Conservation (phyloP, 83 land plant species). For the Larix sibirica region DNA sequence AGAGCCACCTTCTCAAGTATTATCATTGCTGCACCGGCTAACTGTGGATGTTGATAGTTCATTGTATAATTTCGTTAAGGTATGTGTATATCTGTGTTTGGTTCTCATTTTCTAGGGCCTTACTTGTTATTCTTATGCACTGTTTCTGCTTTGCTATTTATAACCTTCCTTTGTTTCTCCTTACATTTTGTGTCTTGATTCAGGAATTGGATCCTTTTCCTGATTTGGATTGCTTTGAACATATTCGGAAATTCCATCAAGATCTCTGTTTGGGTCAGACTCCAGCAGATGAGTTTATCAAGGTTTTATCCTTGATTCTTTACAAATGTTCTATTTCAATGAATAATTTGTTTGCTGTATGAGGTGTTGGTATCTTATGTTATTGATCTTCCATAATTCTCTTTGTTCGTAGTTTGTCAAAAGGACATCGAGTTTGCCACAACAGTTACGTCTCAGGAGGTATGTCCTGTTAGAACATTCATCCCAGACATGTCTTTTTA, state of each 20-base stretch:
- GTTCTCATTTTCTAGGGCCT: not conserved
- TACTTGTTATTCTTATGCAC: not conserved
- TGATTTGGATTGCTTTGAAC: slow-evolving; percentile 60
- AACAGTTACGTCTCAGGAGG: slow-evolving; percentile 11
- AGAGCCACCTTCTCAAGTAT: slow-evolving; percentile 32
- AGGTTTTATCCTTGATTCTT: slow-evolving; percentile 31
- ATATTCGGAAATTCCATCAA: slow-evolving; percentile 52
- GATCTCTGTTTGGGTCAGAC: slow-evolving; percentile 47
- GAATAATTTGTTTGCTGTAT: too few species aligned
- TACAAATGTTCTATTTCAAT: too few species aligned
- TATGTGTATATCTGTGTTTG: slow-evolving; percentile 18
- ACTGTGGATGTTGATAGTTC: slow-evolving; percentile 67
- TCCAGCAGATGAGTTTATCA: slow-evolving; percentile 70
- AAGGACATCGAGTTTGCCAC: not conserved
- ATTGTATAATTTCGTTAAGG: slow-evolving; percentile 59
- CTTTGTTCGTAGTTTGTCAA: slow-evolving; percentile 2
- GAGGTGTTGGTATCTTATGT: not conserved
- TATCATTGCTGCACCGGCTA: slow-evolving; percentile 61
- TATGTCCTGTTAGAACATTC: not conserved
- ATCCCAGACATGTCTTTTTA: not conserved
- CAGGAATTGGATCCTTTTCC: slow-evolving; percentile 92
- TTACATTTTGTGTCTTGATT: not conserved
- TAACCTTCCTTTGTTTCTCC: not conserved
- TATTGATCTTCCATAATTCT: not conserved
- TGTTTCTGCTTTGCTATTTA: not conserved